phyloP scores from a whole-genome alignment of 2,329 filamentous ascomycete species.

The Trichoderma afroharzianum region DNA sequence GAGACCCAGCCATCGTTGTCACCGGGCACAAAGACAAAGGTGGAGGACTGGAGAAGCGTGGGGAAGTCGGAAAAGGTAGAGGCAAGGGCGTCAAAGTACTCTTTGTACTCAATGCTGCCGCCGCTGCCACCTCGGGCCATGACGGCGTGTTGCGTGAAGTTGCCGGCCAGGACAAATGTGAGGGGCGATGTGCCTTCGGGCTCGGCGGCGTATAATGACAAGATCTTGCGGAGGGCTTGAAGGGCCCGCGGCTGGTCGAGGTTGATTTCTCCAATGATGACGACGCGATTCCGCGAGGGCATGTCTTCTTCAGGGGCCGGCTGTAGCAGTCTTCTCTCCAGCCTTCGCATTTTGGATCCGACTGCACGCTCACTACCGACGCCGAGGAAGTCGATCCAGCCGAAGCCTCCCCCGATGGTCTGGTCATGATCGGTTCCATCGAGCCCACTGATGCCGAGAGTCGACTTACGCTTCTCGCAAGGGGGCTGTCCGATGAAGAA shows the following conservation, averaged over 20 bases:
- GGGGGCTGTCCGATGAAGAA: conserved; percentile 91
- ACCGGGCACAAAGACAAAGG: conserved; percentile 89
- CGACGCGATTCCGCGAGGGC: conserved; percentile 50
- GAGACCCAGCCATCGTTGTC: conserved; percentile 98
- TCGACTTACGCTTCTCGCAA: conserved; percentile 76
- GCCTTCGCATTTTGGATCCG: conserved; percentile 75
- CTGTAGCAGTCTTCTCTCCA: conserved; percentile 67
- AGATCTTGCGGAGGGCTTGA: conserved; percentile 74
- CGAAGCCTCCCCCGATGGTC: conserved; percentile 76
- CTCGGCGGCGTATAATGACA: conserved; percentile 68
- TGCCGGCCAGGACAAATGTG: conserved; percentile 78
- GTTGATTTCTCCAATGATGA: conserved; percentile 82
- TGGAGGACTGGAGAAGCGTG: conserved; percentile 70
- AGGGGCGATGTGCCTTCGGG: conserved; percentile 65
- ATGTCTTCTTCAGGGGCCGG: conserved; percentile 33
- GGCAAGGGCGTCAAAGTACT: conserved; percentile 87
- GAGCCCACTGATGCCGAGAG: conserved; percentile 65
- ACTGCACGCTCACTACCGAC: conserved; percentile 84
- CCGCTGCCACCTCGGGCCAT: conserved; percentile 67
- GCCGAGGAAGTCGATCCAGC: conserved; percentile 95
- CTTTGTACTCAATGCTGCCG: conserved; percentile 93
- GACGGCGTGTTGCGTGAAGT: conserved; percentile 67
- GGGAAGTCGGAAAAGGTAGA: conserved; percentile 80
- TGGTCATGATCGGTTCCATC: conserved; percentile 57
- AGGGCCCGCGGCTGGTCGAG: conserved; percentile 81